Evolutionary conservation across 78 protist genomes (phyloP), one percentile per base, ranked within the genome.

Genomic region (Blattamonas nauphoetae): DNA sequence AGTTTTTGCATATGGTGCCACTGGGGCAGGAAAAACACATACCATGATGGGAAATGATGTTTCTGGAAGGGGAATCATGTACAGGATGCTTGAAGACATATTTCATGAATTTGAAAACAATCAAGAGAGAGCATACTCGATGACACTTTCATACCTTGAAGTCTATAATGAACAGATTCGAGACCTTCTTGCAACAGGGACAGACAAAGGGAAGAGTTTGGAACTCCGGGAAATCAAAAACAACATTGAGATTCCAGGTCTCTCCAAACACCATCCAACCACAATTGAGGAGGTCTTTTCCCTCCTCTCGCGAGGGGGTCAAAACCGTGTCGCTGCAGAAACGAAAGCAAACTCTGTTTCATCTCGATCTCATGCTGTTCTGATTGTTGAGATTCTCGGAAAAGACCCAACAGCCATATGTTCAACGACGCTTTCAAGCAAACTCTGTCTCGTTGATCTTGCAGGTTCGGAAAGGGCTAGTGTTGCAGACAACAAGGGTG

Each of bases 401-500:
- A 86, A 2, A 1, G 36, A 1, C 42, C 2, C 33, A 42, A 88
- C 85, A 44, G 85, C 63, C 2, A n/a, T n/a, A n/a, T n/a, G n/a
- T n/a, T n/a, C n/a, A n/a, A n/a, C n/a, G n/a, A n/a, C n/a, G n/a
- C n/a, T n/a, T n/a, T n/a, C n/a, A n/a, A 85, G 41, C 38, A 93
- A 92, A 79, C 91, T 93, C 44, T 6, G 92, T 29, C 85, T 96
- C 46, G 93, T 95, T 42, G 98, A 96, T 85, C 91, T 96, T 3
- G 98, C 98, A 0, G 98, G 98, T 1, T 90, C 93, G 29, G 98
- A 96, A 85, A 21, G 98, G 4, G 97, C 97, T 1, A 87, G 91
- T 44, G 87, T 80, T 80, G 85, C 93, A 45, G 41, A 93, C 89
- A 96, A 95, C 78, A 41, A 88, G 35, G 97, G 97, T 1, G 35